Percentiles rank a stretch among this genome's conserved stretches.
phyloP scores from a whole-genome alignment of 129 eudicot genomes.

The Lactuca sativa region DNA sequence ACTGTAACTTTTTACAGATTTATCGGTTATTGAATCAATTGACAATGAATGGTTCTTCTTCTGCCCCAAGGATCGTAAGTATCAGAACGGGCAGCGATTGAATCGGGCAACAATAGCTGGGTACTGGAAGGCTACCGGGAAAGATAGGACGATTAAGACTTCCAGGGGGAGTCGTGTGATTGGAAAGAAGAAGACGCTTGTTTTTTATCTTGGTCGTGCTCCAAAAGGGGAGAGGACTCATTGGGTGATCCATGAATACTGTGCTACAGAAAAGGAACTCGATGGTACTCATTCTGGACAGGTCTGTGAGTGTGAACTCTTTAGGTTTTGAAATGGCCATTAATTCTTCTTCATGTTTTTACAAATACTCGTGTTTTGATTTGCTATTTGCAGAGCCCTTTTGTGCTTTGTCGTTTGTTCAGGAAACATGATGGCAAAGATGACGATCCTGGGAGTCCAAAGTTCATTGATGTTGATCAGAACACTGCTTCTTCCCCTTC shows the following conservation, averaged over 20 bases:
- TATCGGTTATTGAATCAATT: slow-evolving; percentile 51
- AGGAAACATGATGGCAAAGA: slow-evolving; percentile 65
- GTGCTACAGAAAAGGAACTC: slow-evolving; percentile 58
- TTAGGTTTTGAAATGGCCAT: background rate
- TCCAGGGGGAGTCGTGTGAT: slow-evolving; percentile 46
- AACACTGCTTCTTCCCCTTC: slow-evolving; percentile 37
- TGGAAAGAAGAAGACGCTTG: slow-evolving; percentile 81
- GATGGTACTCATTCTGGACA: slow-evolving; percentile 81
- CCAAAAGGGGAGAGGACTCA: slow-evolving; percentile 68
- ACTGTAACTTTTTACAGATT: slow-evolving; percentile 38
- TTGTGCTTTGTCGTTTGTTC: slow-evolving; percentile 73
- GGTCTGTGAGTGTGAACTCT: slow-evolving; percentile 35
- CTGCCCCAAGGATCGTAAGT: slow-evolving; percentile 80
- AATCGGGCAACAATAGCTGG: slow-evolving; percentile 73
- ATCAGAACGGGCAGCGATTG: slow-evolving; percentile 63
- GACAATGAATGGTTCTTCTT: slow-evolving; percentile 86
- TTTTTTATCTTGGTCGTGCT: slow-evolving; percentile 75
- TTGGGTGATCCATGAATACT: slow-evolving; percentile 89
- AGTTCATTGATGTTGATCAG: slow-evolving; percentile 48
- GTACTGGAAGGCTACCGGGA: slow-evolving; percentile 92
- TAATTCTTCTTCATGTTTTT: background rate
- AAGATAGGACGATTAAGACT: slow-evolving; percentile 56
- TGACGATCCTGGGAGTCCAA: slow-evolving; percentile 45
- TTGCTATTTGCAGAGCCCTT: slow-evolving; percentile 51
- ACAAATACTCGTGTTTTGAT: background rate